Conservation (phyloP, 805 yeast species). For the Candida ascalaphidarum region DNA sequence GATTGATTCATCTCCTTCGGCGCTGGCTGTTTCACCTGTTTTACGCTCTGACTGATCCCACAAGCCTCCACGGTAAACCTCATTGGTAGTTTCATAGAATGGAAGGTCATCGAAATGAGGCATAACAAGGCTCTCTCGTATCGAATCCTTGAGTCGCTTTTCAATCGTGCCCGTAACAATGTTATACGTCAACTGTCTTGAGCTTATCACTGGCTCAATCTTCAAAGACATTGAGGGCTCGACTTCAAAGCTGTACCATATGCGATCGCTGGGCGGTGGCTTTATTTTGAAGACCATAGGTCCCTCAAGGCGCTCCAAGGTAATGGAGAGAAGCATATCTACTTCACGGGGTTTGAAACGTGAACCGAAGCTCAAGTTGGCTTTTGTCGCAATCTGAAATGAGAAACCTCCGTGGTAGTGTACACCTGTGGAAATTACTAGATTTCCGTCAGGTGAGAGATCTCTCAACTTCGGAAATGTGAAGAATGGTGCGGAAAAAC, state of each 20-base stretch:
- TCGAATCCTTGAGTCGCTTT: slow-evolving; percentile 67
- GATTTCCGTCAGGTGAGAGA: slow-evolving; percentile 72
- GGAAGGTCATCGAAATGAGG: slow-evolving; percentile 88
- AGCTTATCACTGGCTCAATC: slow-evolving; percentile 87
- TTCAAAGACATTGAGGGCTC: slow-evolving; percentile 71
- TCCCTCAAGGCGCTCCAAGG: slow-evolving; percentile 64
- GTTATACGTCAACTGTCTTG: slow-evolving; percentile 69
- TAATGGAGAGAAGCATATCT: slow-evolving; percentile 61
- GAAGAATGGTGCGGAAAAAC: slow-evolving; percentile 72
- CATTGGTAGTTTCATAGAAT: slow-evolving; percentile 56
- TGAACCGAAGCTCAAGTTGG: slow-evolving; percentile 65
- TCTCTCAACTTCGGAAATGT: slow-evolving; percentile 63
- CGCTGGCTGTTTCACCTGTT: background rate
- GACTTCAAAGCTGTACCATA: slow-evolving; percentile 83
- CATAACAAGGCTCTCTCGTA: slow-evolving; percentile 69
- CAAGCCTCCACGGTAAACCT: slow-evolving; percentile 84
- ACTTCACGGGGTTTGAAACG: slow-evolving; percentile 71
- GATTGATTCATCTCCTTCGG: too few relatives aligned
- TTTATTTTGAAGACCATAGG: slow-evolving; percentile 62
- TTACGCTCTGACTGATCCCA: slow-evolving; percentile 53
- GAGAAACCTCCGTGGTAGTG: slow-evolving; percentile 71
- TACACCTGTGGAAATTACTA: slow-evolving; percentile 53
- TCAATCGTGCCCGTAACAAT: slow-evolving; percentile 76
- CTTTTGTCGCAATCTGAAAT: slow-evolving; percentile 73
- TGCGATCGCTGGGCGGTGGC: slow-evolving; percentile 83